Conservation (phyloP, 768 basidiomycete genomes). For the Hygrophorus russula region DNA sequence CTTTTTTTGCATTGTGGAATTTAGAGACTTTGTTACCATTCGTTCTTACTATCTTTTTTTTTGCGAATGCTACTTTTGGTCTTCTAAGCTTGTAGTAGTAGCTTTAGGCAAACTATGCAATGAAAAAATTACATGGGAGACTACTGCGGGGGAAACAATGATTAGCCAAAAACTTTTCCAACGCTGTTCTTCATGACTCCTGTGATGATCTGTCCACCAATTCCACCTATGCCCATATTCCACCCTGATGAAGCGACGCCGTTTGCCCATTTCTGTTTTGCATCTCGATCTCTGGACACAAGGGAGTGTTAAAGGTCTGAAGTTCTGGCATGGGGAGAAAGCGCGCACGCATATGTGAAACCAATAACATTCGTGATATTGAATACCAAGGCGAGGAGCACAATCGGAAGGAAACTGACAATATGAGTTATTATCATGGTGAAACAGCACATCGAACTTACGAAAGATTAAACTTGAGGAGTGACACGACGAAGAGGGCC, state of each 20-base stretch:
- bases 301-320: conserved; percentile 7
- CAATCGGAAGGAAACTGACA: conserved; percentile 85
- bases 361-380: conserved; percentile 93
- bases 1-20: not conserved
- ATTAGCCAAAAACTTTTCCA: conserved; percentile 59
- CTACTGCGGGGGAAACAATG: no score
- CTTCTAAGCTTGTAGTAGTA: no score
- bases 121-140: conserved; percentile 4
- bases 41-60: no score
- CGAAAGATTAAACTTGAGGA: conserved; percentile 84
- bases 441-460: conserved; percentile 26
- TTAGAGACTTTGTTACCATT: not conserved
- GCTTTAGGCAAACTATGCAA: not conserved
- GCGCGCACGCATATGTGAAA: conserved; percentile 82
- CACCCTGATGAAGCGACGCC: conserved; percentile 58
- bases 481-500: conserved; percentile 75
- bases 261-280: conserved; percentile 86
- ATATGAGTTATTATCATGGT: not conserved
- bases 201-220: conserved; percentile 77
- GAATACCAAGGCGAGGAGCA: conserved; percentile 88
- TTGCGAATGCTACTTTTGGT: no score
- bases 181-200: conserved; percentile 77
- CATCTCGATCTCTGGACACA: conserved; percentile 67
- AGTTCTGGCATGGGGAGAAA: not conserved
- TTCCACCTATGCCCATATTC: conserved; percentile 63